A percentile compares a stretch with the other conserved stretches of the same genome.
Conservation (phyloP, 2,329 filamentous ascomycete genomes). For the Fusarium pininemorale region DNA sequence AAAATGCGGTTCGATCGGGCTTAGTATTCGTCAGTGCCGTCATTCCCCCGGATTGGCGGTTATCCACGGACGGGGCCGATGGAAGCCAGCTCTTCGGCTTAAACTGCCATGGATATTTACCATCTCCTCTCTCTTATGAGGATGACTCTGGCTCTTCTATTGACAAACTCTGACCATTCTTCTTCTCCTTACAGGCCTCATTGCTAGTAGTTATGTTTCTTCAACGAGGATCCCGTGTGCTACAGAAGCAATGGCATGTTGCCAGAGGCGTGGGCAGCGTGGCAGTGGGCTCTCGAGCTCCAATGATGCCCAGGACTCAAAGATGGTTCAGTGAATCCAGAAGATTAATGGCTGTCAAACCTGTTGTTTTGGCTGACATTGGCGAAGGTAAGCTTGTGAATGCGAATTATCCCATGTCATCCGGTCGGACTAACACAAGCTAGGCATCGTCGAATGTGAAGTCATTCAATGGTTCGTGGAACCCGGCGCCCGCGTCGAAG, state of each 20-base stretch:
- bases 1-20: slow-evolving; percentile 32
- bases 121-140: slow-evolving; percentile 36
- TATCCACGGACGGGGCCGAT: slow-evolving; percentile 49
- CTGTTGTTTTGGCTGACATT: slow-evolving; percentile 85
- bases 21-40: slow-evolving; percentile 32
- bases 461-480: slow-evolving; percentile 99
- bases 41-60: slow-evolving; percentile 48
- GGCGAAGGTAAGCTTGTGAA: slow-evolving; percentile 71
- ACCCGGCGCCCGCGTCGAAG: slow-evolving; percentile 92
- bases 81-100: slow-evolving; percentile 48
- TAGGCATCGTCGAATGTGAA: slow-evolving; percentile 97
- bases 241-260: slow-evolving; percentile 61
- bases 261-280: slow-evolving; percentile 53
- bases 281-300: slow-evolving; percentile 43
- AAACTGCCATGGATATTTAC: slow-evolving; percentile 30
- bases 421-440: slow-evolving; percentile 20
- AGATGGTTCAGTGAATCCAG: slow-evolving; percentile 63
- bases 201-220: slow-evolving; percentile 60
- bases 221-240: slow-evolving; percentile 59
- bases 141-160: slow-evolving; percentile 11
- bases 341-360: slow-evolving; percentile 70
- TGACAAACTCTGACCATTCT: slow-evolving; percentile 17
- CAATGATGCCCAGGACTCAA: slow-evolving; percentile 44
- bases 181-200: slow-evolving; percentile 30
- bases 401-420: background rate